Conservation (phyloP, 139 green algal species). For the Astrephomene gubernaculifera region DNA sequence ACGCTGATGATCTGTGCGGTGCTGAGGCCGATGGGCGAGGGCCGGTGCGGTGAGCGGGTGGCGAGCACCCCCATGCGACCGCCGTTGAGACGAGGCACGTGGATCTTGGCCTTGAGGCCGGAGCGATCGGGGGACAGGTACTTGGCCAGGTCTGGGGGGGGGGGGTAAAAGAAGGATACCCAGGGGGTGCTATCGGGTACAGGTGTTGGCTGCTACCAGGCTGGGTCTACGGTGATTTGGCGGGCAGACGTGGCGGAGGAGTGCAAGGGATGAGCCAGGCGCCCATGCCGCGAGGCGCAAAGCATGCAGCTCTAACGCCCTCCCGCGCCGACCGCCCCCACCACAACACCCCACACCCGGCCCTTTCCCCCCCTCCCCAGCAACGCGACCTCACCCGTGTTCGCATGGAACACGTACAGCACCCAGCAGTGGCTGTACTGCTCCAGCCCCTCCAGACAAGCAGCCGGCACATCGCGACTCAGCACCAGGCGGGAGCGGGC, state of each 20-base stretch:
- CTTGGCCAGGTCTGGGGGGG: constrained; percentile 56
- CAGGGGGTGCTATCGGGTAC: too few species aligned
- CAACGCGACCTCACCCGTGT: constrained; percentile 77
- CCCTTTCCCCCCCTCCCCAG: too few species aligned
- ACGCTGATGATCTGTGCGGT: constrained; percentile 73
- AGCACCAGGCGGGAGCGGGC: constrained; percentile 75
- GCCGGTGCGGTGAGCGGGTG: constrained; percentile 90
- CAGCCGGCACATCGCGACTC: constrained; percentile 59
- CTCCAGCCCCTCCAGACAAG: constrained; percentile 82
- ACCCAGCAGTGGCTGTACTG: constrained; percentile 94
- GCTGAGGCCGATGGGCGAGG: constrained; percentile 85
- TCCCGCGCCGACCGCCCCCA: not conserved
- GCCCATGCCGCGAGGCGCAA: too few species aligned
- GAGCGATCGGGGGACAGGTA: constrained; percentile 37
- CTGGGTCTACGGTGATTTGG: too few species aligned
- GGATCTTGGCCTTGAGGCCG: constrained; percentile 79
- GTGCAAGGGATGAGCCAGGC: too few species aligned
- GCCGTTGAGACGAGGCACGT: constrained; percentile 89
- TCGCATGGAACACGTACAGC: constrained; percentile 95
- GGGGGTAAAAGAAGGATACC: not conserved
- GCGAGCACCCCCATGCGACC: constrained; percentile 84
- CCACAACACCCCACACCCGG: not conserved
- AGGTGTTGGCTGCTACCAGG: too few species aligned
- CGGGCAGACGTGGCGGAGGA: too few species aligned
- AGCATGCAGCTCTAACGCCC: too few species aligned